Evolutionary conservation across 202 grass and related monocot species (phyloP).

Genomic region (Zoysia matrella): DNA sequence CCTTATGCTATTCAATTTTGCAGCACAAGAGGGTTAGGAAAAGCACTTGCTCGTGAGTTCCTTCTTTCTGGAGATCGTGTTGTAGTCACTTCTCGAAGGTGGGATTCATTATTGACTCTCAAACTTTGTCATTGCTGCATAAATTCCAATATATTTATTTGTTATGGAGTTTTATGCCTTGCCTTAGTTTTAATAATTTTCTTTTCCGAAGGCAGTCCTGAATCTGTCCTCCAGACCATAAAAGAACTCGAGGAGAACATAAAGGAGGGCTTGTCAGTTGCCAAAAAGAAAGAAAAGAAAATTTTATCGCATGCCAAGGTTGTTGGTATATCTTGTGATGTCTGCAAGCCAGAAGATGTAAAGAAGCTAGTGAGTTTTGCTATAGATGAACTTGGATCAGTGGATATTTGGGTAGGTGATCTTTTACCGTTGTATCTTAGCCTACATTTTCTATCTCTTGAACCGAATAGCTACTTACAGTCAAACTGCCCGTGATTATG

Average conservation of each 20-base stretch:
- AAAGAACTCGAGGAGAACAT: constrained; percentile 87
- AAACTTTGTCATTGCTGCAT: constrained; percentile 15
- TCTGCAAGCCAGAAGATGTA: constrained; percentile 95
- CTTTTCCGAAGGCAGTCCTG: constrained; percentile 74
- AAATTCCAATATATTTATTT: neutral
- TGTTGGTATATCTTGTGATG: constrained; percentile 86
- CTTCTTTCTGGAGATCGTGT: constrained; percentile 97
- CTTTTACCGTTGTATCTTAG: constrained; percentile 11
- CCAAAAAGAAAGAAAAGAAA: constrained; percentile 75
- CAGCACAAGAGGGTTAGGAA: constrained; percentile 98
- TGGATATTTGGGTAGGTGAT: constrained; percentile 95
- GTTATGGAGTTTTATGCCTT: constrained; percentile 20
- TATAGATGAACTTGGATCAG: constrained; percentile 73
- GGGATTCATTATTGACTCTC: constrained; percentile 32
- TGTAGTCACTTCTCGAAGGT: constrained; percentile 96
- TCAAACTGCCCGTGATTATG: neutral
- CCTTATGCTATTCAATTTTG: constrained; percentile 23
- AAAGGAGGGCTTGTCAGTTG: constrained; percentile 68
- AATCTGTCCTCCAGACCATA: constrained; percentile 88
- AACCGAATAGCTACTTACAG: neutral
- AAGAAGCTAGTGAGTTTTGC: constrained; percentile 83
- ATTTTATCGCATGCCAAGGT: constrained; percentile 83
- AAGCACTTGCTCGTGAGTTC: constrained; percentile 98
- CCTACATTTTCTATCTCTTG: constrained; percentile 27
- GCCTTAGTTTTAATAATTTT: constrained; percentile 43